phyloP scores from a whole-genome alignment of 1,139 yeast species.

The Lipomyces yarrowii region DNA sequence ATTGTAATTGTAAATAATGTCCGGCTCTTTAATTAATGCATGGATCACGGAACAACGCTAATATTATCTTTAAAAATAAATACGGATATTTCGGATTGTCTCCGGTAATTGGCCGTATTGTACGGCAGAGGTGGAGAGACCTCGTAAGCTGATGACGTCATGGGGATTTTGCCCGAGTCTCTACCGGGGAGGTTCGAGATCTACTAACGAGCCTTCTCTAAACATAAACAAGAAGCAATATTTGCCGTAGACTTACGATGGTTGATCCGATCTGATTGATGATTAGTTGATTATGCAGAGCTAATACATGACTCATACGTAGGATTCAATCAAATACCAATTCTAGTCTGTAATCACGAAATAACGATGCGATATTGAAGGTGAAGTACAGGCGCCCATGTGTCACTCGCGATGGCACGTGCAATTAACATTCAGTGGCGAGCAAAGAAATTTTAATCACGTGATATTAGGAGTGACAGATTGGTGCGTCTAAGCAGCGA shows the following conservation, averaged over 20 bases:
- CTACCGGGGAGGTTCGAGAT: too few relatives aligned
- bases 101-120: background rate
- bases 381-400: background rate
- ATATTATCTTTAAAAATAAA: background rate
- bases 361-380: background rate
- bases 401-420: background rate
- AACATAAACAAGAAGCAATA: background rate
- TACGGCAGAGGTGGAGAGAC: too few relatives aligned
- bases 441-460: background rate
- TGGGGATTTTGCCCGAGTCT: too few relatives aligned
- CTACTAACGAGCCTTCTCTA: too few relatives aligned
- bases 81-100: background rate
- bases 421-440: background rate
- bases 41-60: background rate
- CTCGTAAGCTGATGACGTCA: too few relatives aligned
- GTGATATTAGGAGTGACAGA: background rate
- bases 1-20: slow-evolving; percentile 38
- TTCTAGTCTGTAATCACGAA: background rate
- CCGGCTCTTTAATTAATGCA: background rate
- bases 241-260: background rate
- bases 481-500: background rate
- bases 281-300: background rate
- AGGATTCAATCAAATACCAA: too few relatives aligned
- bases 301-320: background rate
- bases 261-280: background rate